Evolutionary conservation across 2,329 filamentous ascomycete genomes (phyloP).

Genomic region (Fusarium zealandicum): DNA sequence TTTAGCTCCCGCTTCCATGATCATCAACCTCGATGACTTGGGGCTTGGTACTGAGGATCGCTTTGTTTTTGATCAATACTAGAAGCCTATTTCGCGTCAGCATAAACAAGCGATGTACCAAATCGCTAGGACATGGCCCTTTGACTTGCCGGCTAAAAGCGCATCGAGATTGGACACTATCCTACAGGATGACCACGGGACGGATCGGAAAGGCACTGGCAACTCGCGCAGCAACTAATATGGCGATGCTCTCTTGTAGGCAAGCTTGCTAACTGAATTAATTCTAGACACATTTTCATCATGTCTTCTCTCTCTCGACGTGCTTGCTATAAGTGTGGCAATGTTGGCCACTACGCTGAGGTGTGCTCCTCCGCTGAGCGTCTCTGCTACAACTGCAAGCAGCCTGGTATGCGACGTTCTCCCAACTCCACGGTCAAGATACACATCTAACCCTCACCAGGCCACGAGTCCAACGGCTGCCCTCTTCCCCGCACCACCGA

Average conservation of each 20-base stretch:
- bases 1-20: neutral
- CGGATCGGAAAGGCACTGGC: neutral
- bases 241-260: neutral
- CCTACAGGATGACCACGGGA: neutral
- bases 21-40: neutral
- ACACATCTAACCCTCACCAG: slow-evolving; percentile 44
- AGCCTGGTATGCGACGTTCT: slow-evolving; percentile 64
- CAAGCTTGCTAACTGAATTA: slow-evolving; percentile 15
- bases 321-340: slow-evolving; percentile 85
- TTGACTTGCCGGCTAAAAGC: neutral
- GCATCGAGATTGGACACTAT: neutral
- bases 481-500: slow-evolving; percentile 96
- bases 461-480: slow-evolving; percentile 98
- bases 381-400: slow-evolving; percentile 99
- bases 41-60: neutral
- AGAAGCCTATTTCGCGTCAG: neutral
- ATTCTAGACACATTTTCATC: slow-evolving; percentile 42
- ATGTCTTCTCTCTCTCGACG: slow-evolving; percentile 85
- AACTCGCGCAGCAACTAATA: slow-evolving; percentile 7
- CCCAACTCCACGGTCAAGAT: neutral
- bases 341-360: slow-evolving; percentile 82
- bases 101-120: neutral
- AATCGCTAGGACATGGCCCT: neutral
- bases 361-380: slow-evolving; percentile 98
- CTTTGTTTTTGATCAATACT: neutral